These are phyloP conservation scores for Asclepias syriaca DNA, from an alignment of 257 asterid genomes.

Conservation along the genomic window DNA sequence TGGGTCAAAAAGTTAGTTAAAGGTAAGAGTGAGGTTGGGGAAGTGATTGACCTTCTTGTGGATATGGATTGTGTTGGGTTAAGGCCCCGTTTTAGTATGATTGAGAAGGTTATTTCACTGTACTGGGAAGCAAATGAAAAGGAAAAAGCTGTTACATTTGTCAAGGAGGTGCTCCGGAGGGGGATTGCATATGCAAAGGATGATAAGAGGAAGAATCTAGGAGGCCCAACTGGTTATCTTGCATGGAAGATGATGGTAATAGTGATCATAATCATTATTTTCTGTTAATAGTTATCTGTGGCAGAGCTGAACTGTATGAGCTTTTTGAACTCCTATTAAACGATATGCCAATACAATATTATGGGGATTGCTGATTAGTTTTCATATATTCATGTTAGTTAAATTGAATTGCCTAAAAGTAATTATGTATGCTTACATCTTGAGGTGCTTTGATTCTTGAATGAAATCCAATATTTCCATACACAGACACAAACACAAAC, in stretches of 20 bases:
- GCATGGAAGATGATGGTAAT: constrained; percentile 99
- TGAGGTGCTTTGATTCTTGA: background rate
- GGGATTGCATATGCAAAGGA: constrained; percentile 42
- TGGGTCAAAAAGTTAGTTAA: constrained; percentile 88
- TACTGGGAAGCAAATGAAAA: constrained; percentile 81
- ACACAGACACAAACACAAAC: background rate
- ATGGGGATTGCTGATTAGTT: background rate
- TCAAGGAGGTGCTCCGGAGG: constrained; percentile 78
- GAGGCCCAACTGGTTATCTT: constrained; percentile 88
- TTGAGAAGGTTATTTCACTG: constrained; percentile 82
- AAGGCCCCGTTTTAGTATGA: constrained; percentile 76
- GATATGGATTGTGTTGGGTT: constrained; percentile 97
- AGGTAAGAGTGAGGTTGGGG: constrained; percentile 52
- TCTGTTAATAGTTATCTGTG: background rate
- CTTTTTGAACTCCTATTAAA: background rate
- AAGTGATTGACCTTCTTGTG: constrained; percentile 80
- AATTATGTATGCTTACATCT: background rate
- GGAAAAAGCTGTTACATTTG: constrained; percentile 53
- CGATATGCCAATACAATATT: background rate
- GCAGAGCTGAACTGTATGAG: background rate
- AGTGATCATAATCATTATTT: constrained; percentile 9
- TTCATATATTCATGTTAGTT: background rate
- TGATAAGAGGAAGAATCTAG: constrained; percentile 49
- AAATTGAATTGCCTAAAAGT: background rate
- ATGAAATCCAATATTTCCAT: background rate